Evolutionary conservation across 208 protist species (phyloP).

Genomic region (Trypanosoma avium): DNA sequence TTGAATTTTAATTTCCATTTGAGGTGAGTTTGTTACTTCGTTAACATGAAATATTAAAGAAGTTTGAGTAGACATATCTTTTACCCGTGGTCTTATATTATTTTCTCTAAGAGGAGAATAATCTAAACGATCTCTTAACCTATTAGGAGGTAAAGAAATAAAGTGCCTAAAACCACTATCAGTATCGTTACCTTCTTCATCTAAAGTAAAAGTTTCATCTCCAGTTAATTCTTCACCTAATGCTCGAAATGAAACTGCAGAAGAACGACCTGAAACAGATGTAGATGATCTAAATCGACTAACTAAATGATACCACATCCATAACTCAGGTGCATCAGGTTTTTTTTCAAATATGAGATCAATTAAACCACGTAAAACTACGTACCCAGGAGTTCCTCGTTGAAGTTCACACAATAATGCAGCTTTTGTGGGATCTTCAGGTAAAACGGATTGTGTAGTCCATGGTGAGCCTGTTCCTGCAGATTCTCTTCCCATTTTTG

Average conservation of each 20-base stretch:
- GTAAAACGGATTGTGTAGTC: constrained; percentile 20
- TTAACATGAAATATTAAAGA: neutral
- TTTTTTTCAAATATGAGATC: constrained; percentile 63
- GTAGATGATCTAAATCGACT: constrained; percentile 35
- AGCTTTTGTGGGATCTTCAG: constrained; percentile 47
- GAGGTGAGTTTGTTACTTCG: neutral
- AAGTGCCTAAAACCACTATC: constrained; percentile 6
- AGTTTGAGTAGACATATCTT: constrained; percentile 1
- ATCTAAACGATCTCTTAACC: constrained; percentile 5
- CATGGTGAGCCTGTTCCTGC: constrained; percentile 22
- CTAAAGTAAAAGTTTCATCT: constrained; percentile 45
- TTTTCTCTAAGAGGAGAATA: constrained; percentile 22
- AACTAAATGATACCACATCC: constrained; percentile 58
- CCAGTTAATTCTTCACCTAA: neutral
- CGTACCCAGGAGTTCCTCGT: constrained; percentile 40
- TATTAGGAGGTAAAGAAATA: constrained; percentile 19
- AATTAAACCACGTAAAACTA: constrained; percentile 37
- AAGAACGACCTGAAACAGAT: constrained; percentile 44
- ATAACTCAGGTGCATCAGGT: constrained; percentile 60
- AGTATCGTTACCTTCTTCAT: constrained; percentile 28
- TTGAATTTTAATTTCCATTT: neutral
- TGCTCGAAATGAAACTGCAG: constrained; percentile 18
- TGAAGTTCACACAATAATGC: constrained; percentile 55
- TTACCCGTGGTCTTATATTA: constrained; percentile 2
- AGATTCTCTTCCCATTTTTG: constrained; percentile 47